phyloP scores from a whole-genome alignment of 495 filamentous ascomycete genomes.

The Penicillium angulare region DNA sequence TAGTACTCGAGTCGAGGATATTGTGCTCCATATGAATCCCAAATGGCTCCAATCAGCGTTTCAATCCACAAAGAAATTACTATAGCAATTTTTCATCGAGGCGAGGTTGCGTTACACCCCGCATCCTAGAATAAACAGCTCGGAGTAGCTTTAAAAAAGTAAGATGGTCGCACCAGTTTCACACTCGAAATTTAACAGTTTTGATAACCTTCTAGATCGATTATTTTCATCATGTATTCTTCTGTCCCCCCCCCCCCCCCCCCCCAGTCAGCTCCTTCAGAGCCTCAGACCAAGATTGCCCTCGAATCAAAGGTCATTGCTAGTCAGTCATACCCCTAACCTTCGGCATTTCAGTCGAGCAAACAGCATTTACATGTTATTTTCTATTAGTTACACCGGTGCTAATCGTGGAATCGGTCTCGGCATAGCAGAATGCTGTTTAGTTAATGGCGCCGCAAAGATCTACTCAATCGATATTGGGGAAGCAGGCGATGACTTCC shows the following conservation, averaged over 20 bases:
- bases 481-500: conserved; percentile 38
- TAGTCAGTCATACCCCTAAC: no score
- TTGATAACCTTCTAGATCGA: not conserved
- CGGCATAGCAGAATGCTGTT: conserved; percentile 39
- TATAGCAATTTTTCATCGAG: not conserved
- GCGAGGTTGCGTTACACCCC: not conserved
- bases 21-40: not conserved
- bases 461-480: conserved; percentile 44
- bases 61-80: not conserved
- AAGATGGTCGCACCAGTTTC: no score
- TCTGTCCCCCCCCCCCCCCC: conserved; percentile 3
- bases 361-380: not conserved
- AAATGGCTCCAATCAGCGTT: not conserved
- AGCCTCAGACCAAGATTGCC: conserved; percentile 16
- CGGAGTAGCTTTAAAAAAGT: no score
- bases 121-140: no score
- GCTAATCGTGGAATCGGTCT: conserved; percentile 40
- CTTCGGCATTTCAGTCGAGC: no score
- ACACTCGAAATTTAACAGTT: no score
- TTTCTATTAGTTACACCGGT: conserved; percentile 33
- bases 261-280: conserved; percentile 1
- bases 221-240: not conserved
- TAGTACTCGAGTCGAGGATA: conserved; percentile 12
- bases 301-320: conserved; percentile 18
- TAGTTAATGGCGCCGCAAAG: conserved; percentile 34